Percentiles rank a stretch among this genome's conserved stretches.
These are phyloP conservation scores for Pestalotiopsis sp. DNA, from an alignment of 2,329 filamentous ascomycete species.

Conservation along the genomic window DNA sequence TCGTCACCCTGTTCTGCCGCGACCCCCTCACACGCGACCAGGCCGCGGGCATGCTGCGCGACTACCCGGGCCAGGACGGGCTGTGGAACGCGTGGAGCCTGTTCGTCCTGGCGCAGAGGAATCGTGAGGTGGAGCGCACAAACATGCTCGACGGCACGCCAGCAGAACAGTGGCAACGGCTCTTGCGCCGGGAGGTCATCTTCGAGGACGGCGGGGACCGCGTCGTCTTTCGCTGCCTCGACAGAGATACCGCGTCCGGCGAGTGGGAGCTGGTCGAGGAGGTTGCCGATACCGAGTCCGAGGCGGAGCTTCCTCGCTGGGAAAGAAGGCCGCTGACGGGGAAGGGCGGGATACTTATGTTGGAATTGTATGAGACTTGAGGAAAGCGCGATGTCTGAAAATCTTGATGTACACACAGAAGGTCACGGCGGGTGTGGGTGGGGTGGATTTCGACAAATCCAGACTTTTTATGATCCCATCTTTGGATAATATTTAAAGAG, in stretches of 20 bases:
- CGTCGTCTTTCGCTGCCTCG: slow-evolving; percentile 33
- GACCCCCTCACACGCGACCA: slow-evolving; percentile 35
- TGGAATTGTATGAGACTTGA: slow-evolving; percentile 11
- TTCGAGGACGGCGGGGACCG: slow-evolving; percentile 38
- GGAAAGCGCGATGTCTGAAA: no score
- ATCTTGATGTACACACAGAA: no score
- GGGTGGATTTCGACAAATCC: no score
- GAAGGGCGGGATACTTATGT: slow-evolving; percentile 20
- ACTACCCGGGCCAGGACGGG: slow-evolving; percentile 37
- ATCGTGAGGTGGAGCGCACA: slow-evolving; percentile 28
- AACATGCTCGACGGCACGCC: slow-evolving; percentile 31
- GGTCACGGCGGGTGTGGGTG: no score
- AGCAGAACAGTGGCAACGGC: slow-evolving; percentile 33
- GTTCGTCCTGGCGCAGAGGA: slow-evolving; percentile 29
- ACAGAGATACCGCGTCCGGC: slow-evolving; percentile 19
- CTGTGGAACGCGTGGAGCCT: slow-evolving; percentile 32
- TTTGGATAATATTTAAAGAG: no score
- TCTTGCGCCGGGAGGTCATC: slow-evolving; percentile 35
- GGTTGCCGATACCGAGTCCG: slow-evolving; percentile 15
- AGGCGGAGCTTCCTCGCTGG: slow-evolving; percentile 17
- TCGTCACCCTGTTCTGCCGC: slow-evolving; percentile 31
- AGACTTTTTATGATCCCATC: no score
- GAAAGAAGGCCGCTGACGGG: slow-evolving; percentile 17
- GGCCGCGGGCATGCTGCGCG: slow-evolving; percentile 31
- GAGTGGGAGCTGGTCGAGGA: slow-evolving; percentile 24